Evolutionary conservation across 345 rosid genomes (phyloP).

Genomic region (Clarkia xantiana): DNA sequence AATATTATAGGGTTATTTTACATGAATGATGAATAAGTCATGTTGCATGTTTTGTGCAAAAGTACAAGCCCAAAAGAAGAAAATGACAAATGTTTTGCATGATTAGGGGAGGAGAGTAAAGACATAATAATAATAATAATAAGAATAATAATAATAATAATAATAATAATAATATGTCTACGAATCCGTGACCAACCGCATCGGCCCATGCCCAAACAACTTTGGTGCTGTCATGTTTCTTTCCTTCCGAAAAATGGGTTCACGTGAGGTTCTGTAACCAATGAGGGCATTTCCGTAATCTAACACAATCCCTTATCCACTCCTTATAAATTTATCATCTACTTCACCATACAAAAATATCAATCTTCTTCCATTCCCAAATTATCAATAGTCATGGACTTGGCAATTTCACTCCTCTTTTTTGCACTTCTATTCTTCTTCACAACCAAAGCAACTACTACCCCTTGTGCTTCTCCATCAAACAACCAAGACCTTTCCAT

Average conservation of each 20-base stretch:
- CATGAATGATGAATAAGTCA: too few relatives aligned
- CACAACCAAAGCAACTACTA: slow-evolving; percentile 18
- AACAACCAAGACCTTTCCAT: slow-evolving; percentile 41
- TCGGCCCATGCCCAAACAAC: slow-evolving; percentile 7
- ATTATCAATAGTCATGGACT: slow-evolving; percentile 26
- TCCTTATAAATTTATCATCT: neutral
- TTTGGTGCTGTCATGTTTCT: neutral
- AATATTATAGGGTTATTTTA: too few relatives aligned
- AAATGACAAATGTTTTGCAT: too few relatives aligned
- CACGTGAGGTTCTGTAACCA: slow-evolving; percentile 8
- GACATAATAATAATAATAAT: neutral
- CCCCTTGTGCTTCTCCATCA: slow-evolving; percentile 28
- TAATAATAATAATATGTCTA: neutral
- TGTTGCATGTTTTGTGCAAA: too few relatives aligned
- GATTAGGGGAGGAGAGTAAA: too few relatives aligned
- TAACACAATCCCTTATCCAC: neutral
- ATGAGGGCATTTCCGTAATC: slow-evolving; percentile 23
- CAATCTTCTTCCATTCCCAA: neutral
- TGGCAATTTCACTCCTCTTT: slow-evolving; percentile 19
- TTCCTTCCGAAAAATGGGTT: slow-evolving; percentile 7
- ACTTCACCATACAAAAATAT: slow-evolving; percentile 8
- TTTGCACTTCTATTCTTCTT: slow-evolving; percentile 27
- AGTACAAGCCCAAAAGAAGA: too few relatives aligned
- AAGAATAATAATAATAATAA: neutral
- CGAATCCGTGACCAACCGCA: slow-evolving; percentile 35